phyloP scores from a whole-genome alignment of 148 eudicot genomes.

The Rhododendron ovatum region DNA sequence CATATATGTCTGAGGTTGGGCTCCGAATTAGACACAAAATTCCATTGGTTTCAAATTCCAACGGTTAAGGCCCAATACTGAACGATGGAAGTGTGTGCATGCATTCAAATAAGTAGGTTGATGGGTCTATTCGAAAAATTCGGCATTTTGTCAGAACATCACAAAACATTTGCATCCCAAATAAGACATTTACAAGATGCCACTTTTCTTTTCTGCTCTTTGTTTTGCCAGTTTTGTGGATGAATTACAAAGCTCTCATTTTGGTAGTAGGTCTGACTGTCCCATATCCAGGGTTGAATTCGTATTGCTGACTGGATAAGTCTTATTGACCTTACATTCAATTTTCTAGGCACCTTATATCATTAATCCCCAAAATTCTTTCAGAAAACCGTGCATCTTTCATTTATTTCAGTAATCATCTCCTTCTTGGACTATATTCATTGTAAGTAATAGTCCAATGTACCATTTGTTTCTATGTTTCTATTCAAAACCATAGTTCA shows the following conservation, averaged over 20 bases:
- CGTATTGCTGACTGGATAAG: neutral
- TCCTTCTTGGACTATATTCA: neutral
- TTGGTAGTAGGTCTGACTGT: neutral
- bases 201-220: neutral
- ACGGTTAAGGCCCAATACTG: neutral
- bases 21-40: neutral
- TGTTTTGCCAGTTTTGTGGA: neutral
- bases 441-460: neutral
- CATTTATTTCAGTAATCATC: neutral
- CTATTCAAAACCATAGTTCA: neutral
- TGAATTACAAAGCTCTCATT: neutral
- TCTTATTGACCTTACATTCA: neutral
- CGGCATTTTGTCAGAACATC: neutral
- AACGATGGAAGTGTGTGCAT: neutral
- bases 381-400: too few relatives aligned
- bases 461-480: neutral
- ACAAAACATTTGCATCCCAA: neutral
- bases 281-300: neutral
- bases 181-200: neutral
- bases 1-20: neutral
- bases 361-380: neutral
- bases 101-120: too few relatives aligned
- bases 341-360: neutral
- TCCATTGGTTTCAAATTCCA: neutral
- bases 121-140: neutral